These are phyloP conservation scores for Podaxis pistillaris DNA, from an alignment of 768 basidiomycete species.

Conservation along the genomic window DNA sequence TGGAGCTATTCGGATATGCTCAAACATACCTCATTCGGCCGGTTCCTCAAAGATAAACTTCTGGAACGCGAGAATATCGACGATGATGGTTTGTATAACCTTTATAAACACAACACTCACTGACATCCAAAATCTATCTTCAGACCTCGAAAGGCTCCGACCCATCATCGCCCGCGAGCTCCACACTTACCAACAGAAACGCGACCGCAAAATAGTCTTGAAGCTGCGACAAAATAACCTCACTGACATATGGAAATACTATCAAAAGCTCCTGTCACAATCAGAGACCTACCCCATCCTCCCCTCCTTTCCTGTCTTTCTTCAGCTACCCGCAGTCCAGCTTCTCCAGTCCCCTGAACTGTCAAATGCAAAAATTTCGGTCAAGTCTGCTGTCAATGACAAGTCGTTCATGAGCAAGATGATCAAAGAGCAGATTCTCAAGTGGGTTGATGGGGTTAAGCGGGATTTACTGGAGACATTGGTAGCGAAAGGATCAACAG, in stretches of 20 bases:
- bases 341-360: background rate
- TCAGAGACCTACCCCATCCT: background rate
- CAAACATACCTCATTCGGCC: background rate
- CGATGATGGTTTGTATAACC: background rate
- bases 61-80: background rate
- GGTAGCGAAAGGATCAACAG: background rate
- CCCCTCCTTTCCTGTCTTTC: background rate
- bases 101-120: background rate
- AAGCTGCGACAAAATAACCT: background rate
- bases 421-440: background rate
- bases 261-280: background rate
- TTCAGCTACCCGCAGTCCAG: background rate
- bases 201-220: background rate
- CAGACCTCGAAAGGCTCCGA: background rate
- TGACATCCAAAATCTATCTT: background rate
- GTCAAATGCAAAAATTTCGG: background rate
- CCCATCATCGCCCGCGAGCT: background rate
- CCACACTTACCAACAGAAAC: background rate
- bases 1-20: background rate
- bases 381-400: background rate
- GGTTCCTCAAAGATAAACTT: background rate
- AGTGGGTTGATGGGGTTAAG: background rate
- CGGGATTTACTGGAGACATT: background rate
- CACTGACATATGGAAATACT: background rate
- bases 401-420: background rate